These are phyloP conservation scores for Juglanconis sp. DNA, from an alignment of 2,329 filamentous ascomycete genomes.

Conservation along the genomic window DNA sequence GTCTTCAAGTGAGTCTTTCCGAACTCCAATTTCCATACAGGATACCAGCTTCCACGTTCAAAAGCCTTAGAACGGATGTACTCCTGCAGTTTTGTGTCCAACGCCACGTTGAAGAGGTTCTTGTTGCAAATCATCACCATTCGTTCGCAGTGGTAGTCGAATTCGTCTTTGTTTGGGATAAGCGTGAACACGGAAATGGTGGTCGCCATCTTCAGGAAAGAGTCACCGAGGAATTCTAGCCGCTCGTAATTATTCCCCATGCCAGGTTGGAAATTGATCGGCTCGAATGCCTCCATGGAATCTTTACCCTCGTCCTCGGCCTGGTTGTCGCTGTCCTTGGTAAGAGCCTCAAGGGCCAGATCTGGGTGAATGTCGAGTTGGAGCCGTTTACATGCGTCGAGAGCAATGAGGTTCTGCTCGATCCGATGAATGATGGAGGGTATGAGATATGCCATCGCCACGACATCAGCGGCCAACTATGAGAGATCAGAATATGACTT, in stretches of 20 bases:
- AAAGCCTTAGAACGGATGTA: slow-evolving; percentile 84
- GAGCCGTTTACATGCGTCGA: slow-evolving; percentile 69
- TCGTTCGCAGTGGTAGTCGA: slow-evolving; percentile 81
- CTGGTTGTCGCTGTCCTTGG: slow-evolving; percentile 85
- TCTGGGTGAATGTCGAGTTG: slow-evolving; percentile 61
- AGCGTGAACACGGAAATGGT: slow-evolving; percentile 81
- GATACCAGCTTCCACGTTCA: slow-evolving; percentile 84
- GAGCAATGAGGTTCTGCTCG: slow-evolving; percentile 75
- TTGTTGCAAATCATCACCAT: slow-evolving; percentile 91
- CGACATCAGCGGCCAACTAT: slow-evolving; percentile 66
- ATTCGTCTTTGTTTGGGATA: slow-evolving; percentile 76
- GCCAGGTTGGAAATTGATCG: slow-evolving; percentile 72
- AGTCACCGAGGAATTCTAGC: slow-evolving; percentile 89
- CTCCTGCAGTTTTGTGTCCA: slow-evolving; percentile 58
- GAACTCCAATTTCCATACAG: slow-evolving; percentile 67
- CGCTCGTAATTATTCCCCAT: slow-evolving; percentile 96
- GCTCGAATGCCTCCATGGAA: slow-evolving; percentile 39
- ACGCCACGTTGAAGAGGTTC: slow-evolving; percentile 78
- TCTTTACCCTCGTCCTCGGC: slow-evolving; percentile 58
- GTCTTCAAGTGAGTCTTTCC: slow-evolving; percentile 59
- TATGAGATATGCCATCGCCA: slow-evolving; percentile 70
- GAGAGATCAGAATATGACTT: slow-evolving; percentile 18
- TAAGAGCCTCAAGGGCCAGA: slow-evolving; percentile 82
- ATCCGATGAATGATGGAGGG: slow-evolving; percentile 82
- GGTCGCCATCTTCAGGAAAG: slow-evolving; percentile 92